A percentile compares a stretch with the other conserved stretches of the same genome.
Evolutionary conservation across 2,329 filamentous ascomycete genomes (phyloP).

Genomic region (Ophiostoma tasmaniense): DNA sequence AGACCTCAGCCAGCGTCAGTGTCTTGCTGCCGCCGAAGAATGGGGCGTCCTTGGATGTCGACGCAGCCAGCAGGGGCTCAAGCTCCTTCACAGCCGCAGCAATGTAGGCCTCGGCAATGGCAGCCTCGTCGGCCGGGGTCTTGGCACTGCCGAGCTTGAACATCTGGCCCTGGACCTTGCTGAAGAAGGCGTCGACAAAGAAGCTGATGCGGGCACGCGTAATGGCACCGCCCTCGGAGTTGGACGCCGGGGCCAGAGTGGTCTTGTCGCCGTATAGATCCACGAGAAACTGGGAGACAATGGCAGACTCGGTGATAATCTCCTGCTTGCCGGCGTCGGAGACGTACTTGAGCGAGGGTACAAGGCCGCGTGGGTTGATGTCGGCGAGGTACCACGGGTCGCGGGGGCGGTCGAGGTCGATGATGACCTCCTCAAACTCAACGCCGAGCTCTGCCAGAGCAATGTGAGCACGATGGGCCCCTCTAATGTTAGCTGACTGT

Average conservation of each 20-base stretch:
- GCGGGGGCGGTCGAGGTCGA: constrained; percentile 61
- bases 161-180: constrained; percentile 36
- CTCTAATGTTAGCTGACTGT: neutral
- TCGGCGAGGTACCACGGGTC: constrained; percentile 61
- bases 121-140: constrained; percentile 42
- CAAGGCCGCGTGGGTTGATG: constrained; percentile 70
- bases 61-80: constrained; percentile 55
- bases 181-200: constrained; percentile 41
- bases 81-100: constrained; percentile 57
- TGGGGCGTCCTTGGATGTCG: constrained; percentile 33
- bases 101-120: constrained; percentile 42
- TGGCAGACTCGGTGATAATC: constrained; percentile 63
- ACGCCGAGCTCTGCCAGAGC: constrained; percentile 57
- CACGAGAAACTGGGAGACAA: constrained; percentile 63
- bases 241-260: constrained; percentile 47
- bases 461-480: constrained; percentile 69
- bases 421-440: constrained; percentile 60
- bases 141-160: constrained; percentile 39
- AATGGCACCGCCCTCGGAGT: constrained; percentile 47
- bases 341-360: constrained; percentile 58
- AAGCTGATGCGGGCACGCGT: constrained; percentile 58
- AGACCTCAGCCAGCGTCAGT: constrained; percentile 67
- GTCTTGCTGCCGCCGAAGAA: constrained; percentile 57
- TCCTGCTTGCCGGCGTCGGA: constrained; percentile 35
- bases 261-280: constrained; percentile 54